Conservation (phyloP, 768 basidiomycete species). For the Aureoboletus auriporus region DNA sequence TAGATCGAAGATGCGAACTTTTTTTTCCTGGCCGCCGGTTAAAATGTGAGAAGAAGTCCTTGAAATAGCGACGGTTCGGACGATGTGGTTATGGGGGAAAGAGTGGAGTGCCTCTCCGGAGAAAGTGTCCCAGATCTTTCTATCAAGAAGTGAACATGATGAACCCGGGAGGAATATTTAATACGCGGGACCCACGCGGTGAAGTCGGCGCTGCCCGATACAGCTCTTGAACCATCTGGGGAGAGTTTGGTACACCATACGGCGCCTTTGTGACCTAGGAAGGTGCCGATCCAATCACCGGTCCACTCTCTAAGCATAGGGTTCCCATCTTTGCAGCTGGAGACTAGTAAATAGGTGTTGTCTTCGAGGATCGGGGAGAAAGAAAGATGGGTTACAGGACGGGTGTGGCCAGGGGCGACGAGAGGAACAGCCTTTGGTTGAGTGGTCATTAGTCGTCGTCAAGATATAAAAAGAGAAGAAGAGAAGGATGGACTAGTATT, state of each 20-base stretch:
- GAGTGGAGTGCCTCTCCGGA: conserved; percentile 85
- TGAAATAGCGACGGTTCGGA: conserved; percentile 89
- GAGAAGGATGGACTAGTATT: too few relatives aligned
- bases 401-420: conserved; percentile 81
- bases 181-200: conserved; percentile 68
- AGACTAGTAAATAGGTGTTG: conserved; percentile 84
- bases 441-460: conserved; percentile 49
- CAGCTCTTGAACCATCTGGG: conserved; percentile 79
- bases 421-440: conserved; percentile 71
- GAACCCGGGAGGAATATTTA: background rate
- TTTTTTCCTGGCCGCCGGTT: conserved; percentile 96
- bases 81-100: conserved; percentile 98
- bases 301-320: conserved; percentile 97
- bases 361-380: conserved; percentile 87
- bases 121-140: conserved; percentile 96
- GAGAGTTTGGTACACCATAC: conserved; percentile 97
- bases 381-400: conserved; percentile 89
- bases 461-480: too few relatives aligned
- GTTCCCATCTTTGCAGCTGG: conserved; percentile 98
- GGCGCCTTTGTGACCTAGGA: conserved; percentile 88
- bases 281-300: conserved; percentile 97
- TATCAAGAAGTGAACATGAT: conserved; percentile 30
- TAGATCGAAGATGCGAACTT: conserved; percentile 92
- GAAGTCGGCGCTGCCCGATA: conserved; percentile 94
- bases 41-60: conserved; percentile 65